Evolutionary conservation across 345 rosid genomes (phyloP), one percentile per base, ranked within the genome.

Genomic region (Rhizophora mangle): DNA sequence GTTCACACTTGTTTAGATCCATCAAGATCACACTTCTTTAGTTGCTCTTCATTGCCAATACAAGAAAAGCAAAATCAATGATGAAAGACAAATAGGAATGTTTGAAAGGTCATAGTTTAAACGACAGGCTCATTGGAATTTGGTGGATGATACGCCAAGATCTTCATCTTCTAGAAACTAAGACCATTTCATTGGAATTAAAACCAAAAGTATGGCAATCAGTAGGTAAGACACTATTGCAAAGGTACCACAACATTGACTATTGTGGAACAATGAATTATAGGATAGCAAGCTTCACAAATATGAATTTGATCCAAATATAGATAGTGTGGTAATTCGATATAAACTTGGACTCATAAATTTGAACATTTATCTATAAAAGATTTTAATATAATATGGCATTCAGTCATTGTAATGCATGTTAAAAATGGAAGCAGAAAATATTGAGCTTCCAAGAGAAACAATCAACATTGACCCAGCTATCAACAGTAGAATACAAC

Each of bases 1-100:
- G 36, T 34, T 34, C 36, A 34, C 36, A 34, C 36, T 34, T 32
- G 75, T 73, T 68, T 61, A n/a, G n/a, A n/a, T n/a, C n/a, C n/a
- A n/a, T n/a, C n/a, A n/a, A n/a, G n/a, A n/a, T 34, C 36, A 34
- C 36, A 34, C 36, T 34, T 32, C 73, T 73, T 68, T 61, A 86
- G 85, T 58, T 83, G 87, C 69, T 82, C 85, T 70, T 80, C 72
- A 65, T 84, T 86, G 81, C 70, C 69, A 79, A 71, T 7, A 64
- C 46, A 72, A 72, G 72, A 31, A 67, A 1, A 24, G 16, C 6
- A 11, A 55, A 22, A 55, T 15, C 6, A 22, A 55, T 15, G 29
- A 26, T 55, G 59, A 6, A 55, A 15, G 6, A 22, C 1, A 22
- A 55, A 22, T n/a, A 55, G 15, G 29, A 37, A 43, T 43, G 47